Evolutionary conservation across 139 green algal genomes (phyloP), one percentile per base, ranked within the genome.

Genomic region (Volvox reticuliferus): DNA sequence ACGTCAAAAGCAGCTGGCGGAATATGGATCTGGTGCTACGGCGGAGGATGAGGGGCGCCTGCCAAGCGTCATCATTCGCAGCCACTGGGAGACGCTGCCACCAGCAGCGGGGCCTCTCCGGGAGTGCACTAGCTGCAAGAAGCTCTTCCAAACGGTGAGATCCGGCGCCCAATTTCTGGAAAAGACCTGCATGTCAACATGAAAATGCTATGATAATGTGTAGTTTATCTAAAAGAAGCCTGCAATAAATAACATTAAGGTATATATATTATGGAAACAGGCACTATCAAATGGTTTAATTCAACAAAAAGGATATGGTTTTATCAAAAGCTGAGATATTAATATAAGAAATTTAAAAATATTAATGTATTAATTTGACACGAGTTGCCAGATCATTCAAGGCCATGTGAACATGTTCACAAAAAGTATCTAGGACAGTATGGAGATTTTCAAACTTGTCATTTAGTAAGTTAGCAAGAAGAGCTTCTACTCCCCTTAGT

Each of bases 111-210:
- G 67, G 37, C 2, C 36, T 16, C 28, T 22, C 36, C 36, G 78
- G 18, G 19, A 84, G 78, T 84, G 78, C 36, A 36, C 78, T 14
- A 26, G 37, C 28, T 84, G 78, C 78, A 68, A 84, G 21, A 67
- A 67, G 37, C 37, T 33, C 1, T 84, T 84, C 36, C 78, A 84
- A 24, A 84, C 67, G 78, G 78, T 84, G 35, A 22, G 68, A 30
- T 79, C 20, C 71, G 71, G 1, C 44, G 44, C 5, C 5, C 44
- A 9, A 55, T 55, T 55, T 55, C 28, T 28, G 12, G 6, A n/a
- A 33, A 12, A 28, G 12, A 12, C 68, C 68, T 77, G 68, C 68
- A 77, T n/a, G n/a, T n/a, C n/a, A n/a, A n/a, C n/a, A n/a, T n/a
- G n/a, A n/a, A n/a, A n/a, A n/a, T n/a, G n/a, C n/a, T 21, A 19